Conservation (phyloP, 768 basidiomycete species). For the Clavaria fumosa region DNA sequence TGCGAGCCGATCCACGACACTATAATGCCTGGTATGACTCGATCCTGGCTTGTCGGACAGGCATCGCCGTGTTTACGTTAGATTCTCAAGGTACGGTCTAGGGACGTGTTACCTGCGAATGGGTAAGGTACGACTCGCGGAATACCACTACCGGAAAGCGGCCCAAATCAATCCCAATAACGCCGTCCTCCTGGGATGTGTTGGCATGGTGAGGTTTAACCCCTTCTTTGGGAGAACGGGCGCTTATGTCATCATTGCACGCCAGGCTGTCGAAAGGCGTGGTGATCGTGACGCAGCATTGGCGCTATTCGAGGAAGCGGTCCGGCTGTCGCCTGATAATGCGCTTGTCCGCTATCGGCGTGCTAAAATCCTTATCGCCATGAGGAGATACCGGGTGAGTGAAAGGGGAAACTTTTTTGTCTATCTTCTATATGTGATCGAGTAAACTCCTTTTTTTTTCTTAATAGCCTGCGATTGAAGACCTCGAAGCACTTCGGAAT, state of each 20-base stretch:
- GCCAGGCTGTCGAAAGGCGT: slow-evolving; percentile 77
- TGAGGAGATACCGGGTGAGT: slow-evolving; percentile 72
- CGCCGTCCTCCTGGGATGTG: slow-evolving; percentile 89
- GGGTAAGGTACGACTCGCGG: slow-evolving; percentile 85
- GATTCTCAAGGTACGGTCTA: slow-evolving; percentile 78
- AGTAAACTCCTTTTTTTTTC: slow-evolving; percentile 1
- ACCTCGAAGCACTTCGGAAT: slow-evolving; percentile 67
- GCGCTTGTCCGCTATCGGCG: slow-evolving; percentile 89
- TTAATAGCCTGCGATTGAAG: slow-evolving; percentile 59
- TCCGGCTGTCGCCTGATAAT: slow-evolving; percentile 68
- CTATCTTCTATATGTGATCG: slow-evolving; percentile 7
- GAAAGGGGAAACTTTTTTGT: slow-evolving; percentile 8
- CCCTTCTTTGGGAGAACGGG: slow-evolving; percentile 11
- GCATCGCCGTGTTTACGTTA: slow-evolving; percentile 15
- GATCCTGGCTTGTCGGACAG: slow-evolving; percentile 8
- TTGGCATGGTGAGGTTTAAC: slow-evolving; percentile 71
- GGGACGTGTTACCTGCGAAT: slow-evolving; percentile 92
- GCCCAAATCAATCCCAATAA: slow-evolving; percentile 87
- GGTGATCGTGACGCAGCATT: slow-evolving; percentile 66
- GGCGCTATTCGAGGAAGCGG: slow-evolving; percentile 67
- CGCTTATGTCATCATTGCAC: slow-evolving; percentile 10
- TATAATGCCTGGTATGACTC: slow-evolving; percentile 90
- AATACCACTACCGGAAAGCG: slow-evolving; percentile 92
- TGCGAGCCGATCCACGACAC: slow-evolving; percentile 83
- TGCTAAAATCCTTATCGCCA: slow-evolving; percentile 77